Evolutionary conservation across 1,284 basidiomycete genomes (phyloP).

Genomic region (Megacollybia platyphylla): DNA sequence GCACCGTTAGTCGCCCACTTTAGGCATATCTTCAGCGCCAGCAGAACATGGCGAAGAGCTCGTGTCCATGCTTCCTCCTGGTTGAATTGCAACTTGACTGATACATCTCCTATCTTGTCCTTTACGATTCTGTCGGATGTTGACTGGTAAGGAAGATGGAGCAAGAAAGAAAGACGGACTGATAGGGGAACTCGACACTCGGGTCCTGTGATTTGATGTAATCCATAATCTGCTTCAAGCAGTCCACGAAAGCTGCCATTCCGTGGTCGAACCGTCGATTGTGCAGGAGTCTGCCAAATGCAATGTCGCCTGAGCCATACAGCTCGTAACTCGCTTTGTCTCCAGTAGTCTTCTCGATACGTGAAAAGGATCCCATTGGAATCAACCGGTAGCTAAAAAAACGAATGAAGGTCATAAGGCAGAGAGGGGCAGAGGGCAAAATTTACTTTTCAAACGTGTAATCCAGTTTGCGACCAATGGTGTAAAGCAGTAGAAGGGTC

Average conservation of each 20-base stretch:
- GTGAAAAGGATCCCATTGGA: slow-evolving; percentile 88
- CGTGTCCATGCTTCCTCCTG: slow-evolving; percentile 96
- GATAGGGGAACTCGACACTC: slow-evolving; percentile 72
- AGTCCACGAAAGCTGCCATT: slow-evolving; percentile 93
- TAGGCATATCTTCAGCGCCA: slow-evolving; percentile 77
- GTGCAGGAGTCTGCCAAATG: slow-evolving; percentile 80
- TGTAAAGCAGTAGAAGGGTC: slow-evolving; percentile 83
- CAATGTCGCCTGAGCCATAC: slow-evolving; percentile 84
- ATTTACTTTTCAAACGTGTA: slow-evolving; percentile 76
- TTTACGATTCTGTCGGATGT: slow-evolving; percentile 59
- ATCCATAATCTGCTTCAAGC: slow-evolving; percentile 83
- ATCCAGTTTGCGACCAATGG: slow-evolving; percentile 82
- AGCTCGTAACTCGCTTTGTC: slow-evolving; percentile 82
- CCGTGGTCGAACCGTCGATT: slow-evolving; percentile 93
- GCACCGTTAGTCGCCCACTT: slow-evolving; percentile 75
- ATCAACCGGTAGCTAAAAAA: slow-evolving; percentile 67
- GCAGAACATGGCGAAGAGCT: slow-evolving; percentile 81
- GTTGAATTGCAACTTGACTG: slow-evolving; percentile 88
- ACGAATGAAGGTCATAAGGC: slow-evolving; percentile 6
- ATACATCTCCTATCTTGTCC: slow-evolving; percentile 93
- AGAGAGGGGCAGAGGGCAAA: slow-evolving; percentile 5
- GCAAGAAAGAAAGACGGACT: slow-evolving; percentile 36
- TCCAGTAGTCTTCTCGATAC: slow-evolving; percentile 74
- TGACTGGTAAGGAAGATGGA: slow-evolving; percentile 2
- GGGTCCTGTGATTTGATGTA: slow-evolving; percentile 66